These are phyloP conservation scores for Malus sylvestris DNA, from an alignment of 306 rosid genomes.

Conservation along the genomic window DNA sequence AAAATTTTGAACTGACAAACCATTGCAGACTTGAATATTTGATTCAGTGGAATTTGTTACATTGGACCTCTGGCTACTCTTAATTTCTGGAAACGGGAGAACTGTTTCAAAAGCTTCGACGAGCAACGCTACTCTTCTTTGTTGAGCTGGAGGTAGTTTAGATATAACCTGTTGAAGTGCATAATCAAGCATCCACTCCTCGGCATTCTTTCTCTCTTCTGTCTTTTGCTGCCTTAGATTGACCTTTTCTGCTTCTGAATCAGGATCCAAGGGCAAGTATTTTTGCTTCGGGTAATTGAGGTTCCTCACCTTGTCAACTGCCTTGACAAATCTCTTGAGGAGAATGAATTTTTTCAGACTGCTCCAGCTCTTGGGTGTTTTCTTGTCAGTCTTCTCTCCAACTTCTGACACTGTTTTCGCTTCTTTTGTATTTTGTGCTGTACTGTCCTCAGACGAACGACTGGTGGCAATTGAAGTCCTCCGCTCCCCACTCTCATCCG, in stretches of 20 bases:
- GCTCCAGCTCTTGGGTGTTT: conserved; percentile 65
- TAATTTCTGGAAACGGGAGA: conserved; percentile 47
- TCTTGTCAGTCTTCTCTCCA: conserved; percentile 33
- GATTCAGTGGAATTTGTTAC: conserved; percentile 19
- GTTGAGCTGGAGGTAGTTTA: conserved; percentile 70
- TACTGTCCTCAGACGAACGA: conserved; percentile 19
- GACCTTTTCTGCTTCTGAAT: conserved; percentile 47
- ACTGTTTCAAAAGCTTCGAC: conserved; percentile 78
- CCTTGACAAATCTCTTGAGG: conserved; percentile 80
- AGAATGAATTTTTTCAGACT: conserved; percentile 60
- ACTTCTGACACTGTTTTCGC: conserved; percentile 26
- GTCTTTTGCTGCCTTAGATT: conserved; percentile 46
- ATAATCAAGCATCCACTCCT: conserved; percentile 90
- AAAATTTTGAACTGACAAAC: conserved; percentile 13
- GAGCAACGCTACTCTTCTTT: conserved; percentile 59
- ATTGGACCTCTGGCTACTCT: conserved; percentile 20
- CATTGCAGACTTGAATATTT: conserved; percentile 27
- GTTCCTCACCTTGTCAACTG: conserved; percentile 63
- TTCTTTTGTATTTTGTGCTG: conserved; percentile 18
- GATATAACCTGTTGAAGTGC: conserved; percentile 83
- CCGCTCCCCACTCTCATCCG: conserved; percentile 19
- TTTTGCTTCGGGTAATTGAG: conserved; percentile 28
- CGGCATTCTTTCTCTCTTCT: conserved; percentile 49
- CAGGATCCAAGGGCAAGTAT: conserved; percentile 32
- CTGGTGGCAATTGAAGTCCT: conserved; percentile 10